Percentiles rank a stretch among this genome's conserved stretches.
phyloP scores from a whole-genome alignment of 371 early-diverging fungal genomes.

The Coemansia sp. region DNA sequence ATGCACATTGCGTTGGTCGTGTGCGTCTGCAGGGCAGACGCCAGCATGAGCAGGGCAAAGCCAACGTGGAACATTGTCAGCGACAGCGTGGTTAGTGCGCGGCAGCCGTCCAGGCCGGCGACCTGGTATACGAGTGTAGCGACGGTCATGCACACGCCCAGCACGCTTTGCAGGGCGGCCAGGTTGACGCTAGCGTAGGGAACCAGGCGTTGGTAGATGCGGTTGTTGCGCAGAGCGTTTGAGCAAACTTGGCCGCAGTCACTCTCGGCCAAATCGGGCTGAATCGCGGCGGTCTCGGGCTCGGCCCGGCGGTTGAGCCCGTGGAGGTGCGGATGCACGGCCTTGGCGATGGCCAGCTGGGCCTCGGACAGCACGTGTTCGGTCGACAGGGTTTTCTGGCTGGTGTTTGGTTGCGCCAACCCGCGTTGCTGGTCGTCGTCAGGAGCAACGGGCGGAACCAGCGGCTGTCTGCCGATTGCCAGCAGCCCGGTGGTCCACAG shows the following conservation, averaged over 20 bases:
- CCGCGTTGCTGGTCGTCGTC: neutral
- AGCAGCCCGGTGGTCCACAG: conserved; percentile 4
- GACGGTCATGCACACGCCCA: conserved; percentile 3
- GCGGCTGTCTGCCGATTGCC: neutral
- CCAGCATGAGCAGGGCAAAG: conserved; percentile 12
- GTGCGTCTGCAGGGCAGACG: conserved; percentile 30
- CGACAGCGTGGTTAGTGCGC: neutral
- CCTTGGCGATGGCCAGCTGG: conserved; percentile 14
- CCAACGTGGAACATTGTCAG: conserved; percentile 10
- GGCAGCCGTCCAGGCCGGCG: neutral
- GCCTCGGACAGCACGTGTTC: conserved; percentile 1
- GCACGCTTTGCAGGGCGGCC: conserved; percentile 6
- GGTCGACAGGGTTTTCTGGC: conserved; percentile 1
- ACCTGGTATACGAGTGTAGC: conserved; percentile 1
- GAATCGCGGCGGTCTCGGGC: neutral
- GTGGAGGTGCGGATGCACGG: conserved; percentile 25
- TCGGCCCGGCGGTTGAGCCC: neutral
- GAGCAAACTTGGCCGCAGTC: neutral
- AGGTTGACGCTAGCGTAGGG: conserved; percentile 23
- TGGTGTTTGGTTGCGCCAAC: neutral
- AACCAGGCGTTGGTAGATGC: neutral
- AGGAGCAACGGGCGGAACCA: conserved; percentile 10
- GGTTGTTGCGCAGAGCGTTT: neutral
- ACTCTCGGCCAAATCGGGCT: neutral
- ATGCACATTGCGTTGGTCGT: conserved; percentile 20